Conservation (phyloP, 768 basidiomycete genomes). For the Mycena rosella region DNA sequence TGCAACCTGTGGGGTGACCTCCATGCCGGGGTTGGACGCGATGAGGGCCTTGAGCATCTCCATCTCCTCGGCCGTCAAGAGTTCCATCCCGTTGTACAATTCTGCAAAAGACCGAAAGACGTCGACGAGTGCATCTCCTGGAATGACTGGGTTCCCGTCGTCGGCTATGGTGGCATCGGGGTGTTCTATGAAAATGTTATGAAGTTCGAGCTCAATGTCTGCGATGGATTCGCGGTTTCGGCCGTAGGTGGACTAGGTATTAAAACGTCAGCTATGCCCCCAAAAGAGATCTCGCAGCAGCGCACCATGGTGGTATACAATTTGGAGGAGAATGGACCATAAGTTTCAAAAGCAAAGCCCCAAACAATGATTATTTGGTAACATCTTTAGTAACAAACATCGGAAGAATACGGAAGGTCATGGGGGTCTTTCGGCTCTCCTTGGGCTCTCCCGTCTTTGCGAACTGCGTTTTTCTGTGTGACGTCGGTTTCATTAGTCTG, state of each 20-base stretch:
- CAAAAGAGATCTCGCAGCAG: neutral
- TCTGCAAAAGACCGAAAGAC: constrained; percentile 75
- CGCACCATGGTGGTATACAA: constrained; percentile 28
- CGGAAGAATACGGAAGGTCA: too few species aligned
- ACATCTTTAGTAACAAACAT: neutral
- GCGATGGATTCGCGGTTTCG: constrained; percentile 78
- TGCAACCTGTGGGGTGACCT: constrained; percentile 77
- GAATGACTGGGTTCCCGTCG: constrained; percentile 72
- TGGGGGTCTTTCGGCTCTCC: too few species aligned
- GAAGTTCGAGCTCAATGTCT: constrained; percentile 77
- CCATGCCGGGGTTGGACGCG: constrained; percentile 69
- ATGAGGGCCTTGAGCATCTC: constrained; percentile 70
- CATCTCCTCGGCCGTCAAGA: constrained; percentile 76
- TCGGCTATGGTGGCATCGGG: constrained; percentile 70
- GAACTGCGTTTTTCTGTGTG: too few species aligned
- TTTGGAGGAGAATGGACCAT: constrained; percentile 13
- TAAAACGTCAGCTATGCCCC: constrained; percentile 11
- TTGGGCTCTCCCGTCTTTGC: too few species aligned
- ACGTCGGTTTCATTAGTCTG: too few species aligned
- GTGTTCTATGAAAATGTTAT: constrained; percentile 76
- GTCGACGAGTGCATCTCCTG: constrained; percentile 78
- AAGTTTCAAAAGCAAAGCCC: constrained; percentile 2
- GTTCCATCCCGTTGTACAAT: constrained; percentile 68
- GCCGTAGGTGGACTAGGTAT: constrained; percentile 57
- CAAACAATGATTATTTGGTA: constrained; percentile 14